Conservation (phyloP, 78 protist species). For the Dictyostelium capitatum region DNA sequence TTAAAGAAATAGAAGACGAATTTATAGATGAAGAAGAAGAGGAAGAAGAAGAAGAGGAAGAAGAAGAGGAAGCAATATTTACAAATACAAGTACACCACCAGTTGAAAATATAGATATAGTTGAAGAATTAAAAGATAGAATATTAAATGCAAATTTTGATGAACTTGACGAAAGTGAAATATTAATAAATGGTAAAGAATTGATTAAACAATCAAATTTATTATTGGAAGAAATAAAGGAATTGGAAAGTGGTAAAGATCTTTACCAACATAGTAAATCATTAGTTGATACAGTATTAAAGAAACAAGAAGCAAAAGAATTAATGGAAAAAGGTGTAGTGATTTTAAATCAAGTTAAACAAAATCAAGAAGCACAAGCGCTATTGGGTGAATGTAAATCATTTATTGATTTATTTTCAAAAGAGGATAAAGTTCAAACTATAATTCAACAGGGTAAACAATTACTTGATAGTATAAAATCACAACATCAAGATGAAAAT, state of each 20-base stretch:
- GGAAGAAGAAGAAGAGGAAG: not conserved
- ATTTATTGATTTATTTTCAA: not conserved
- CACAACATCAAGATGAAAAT: not conserved
- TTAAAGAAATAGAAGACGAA: too few species aligned
- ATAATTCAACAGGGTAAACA: conserved; percentile 40
- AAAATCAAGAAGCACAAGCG: conserved; percentile 37
- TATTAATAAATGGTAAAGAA: conserved; percentile 47
- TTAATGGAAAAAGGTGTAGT: conserved; percentile 70
- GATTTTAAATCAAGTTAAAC: conserved; percentile 34
- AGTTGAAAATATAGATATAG: conserved; percentile 4
- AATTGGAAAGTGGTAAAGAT: conserved; percentile 71
- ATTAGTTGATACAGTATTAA: conserved; percentile 54
- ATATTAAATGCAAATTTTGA: conserved; percentile 12
- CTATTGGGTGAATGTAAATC: conserved; percentile 25
- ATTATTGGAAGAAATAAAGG: conserved; percentile 42
- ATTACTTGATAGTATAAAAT: conserved; percentile 14
- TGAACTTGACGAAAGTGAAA: conserved; percentile 31
- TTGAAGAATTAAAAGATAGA: conserved; percentile 10
- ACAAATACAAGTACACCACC: not conserved
- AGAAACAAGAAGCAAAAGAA: conserved; percentile 64
- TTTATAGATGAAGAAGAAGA: not conserved
- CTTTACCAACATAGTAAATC: conserved; percentile 29
- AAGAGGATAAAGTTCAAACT: conserved; percentile 55
- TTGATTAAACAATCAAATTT: conserved; percentile 53
- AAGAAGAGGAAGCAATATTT: not conserved